These are phyloP conservation scores for Gossypium davidsonii DNA, from an alignment of 441 rosid genomes.

Conservation along the genomic window DNA sequence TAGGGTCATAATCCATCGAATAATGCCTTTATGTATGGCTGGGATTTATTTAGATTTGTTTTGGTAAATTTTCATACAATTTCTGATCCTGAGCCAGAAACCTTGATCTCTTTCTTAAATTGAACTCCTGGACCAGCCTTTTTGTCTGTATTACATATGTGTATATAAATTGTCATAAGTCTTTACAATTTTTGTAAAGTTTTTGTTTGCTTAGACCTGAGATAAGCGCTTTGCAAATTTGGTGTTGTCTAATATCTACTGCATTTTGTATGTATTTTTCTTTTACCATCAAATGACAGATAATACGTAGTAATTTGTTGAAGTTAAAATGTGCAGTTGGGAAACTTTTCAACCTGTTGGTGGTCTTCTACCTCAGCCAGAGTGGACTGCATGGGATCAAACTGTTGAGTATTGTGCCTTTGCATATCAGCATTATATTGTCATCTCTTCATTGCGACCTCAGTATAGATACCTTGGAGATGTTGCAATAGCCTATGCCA, in stretches of 20 bases:
- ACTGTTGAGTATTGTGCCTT: constrained; percentile 98
- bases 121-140: background rate
- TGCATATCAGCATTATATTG: constrained; percentile 89
- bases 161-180: background rate
- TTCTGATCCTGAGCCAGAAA: background rate
- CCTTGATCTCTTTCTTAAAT: background rate
- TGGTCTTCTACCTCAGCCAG: constrained; percentile 96
- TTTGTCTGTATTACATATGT: background rate
- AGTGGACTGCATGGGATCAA: constrained; percentile 99
- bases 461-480: constrained; percentile 95
- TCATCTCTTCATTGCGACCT: constrained; percentile 89
- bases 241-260: background rate
- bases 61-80: background rate
- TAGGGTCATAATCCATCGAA: background rate
- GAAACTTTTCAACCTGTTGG: constrained; percentile 96
- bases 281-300: background rate
- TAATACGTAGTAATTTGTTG: constrained; percentile 9
- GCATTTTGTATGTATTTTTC: background rate
- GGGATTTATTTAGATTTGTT: background rate
- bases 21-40: too few relatives aligned
- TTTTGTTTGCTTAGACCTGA: background rate
- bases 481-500: constrained; percentile 89
- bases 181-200: background rate
- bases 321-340: constrained; percentile 64
- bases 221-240: background rate